Evolutionary conservation across 2,329 filamentous ascomycete genomes (phyloP), one percentile per base, ranked within the genome.

Genomic region (Neofusicoccum sp.): DNA sequence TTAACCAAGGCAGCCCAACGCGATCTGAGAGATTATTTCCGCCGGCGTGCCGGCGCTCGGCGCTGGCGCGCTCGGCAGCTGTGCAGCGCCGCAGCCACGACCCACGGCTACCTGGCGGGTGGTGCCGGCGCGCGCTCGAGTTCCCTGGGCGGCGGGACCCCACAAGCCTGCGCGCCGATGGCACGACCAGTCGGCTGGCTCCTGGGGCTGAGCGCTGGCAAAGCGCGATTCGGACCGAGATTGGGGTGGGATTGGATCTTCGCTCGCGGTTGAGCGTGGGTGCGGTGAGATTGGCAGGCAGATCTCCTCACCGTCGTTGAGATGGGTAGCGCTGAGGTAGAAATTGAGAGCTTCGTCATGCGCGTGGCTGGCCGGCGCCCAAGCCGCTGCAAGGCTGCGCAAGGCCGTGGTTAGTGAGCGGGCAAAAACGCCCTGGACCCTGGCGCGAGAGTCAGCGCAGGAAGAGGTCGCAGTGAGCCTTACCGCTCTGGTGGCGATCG

Each of bases 191-290:
- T 45, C 54, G 48, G 58, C 58, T 36, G 30, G 33, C 44, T 34
- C 38, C 26, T 49, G 45, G 44, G 58, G 38, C 44, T 34, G 40
- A 44, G 26, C 38, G 36, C 58, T n/a, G 16, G 58, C 36, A 34
- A 30, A 54, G 47, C 30, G 20, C 47, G 30, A 60, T 54, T 60
- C 58, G 58, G 58, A 48, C 58, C 58, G 58, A 60, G 45, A 59
- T 59, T 51, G 45, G 43, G 48, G 58, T 54, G 47, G 58, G 40
- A 43, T 60, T 49, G 9, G 58, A 54, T 60, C 58, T 53, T 60
- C 58, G 40, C 48, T 60, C 34, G 58, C 58, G 58, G 58, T 60
- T 51, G 58, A 59, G 45, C 24, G 24, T 30, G 38, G 48, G 36
- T 53, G 48, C 58, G 48, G 58, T 54, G 48, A 60, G 58, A 60